phyloP scores from a whole-genome alignment of 768 basidiomycete species.

The Tricholoma bakamatsutake region DNA sequence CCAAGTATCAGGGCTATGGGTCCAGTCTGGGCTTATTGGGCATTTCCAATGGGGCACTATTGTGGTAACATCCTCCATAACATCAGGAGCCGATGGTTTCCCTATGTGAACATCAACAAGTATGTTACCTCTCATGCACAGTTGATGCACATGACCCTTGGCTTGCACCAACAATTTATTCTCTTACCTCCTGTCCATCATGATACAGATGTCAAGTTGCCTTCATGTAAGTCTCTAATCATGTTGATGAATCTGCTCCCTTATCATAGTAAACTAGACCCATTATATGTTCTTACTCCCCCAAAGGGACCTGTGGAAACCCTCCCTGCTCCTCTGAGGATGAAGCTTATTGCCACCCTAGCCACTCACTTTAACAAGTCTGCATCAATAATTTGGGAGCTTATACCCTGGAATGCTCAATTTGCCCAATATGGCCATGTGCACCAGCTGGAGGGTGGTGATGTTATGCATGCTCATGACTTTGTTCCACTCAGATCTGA shows the following conservation, averaged over 20 bases:
- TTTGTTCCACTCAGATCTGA: slow-evolving; percentile 12
- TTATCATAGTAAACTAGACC: neutral
- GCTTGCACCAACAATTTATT: slow-evolving; percentile 18
- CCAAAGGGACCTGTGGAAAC: neutral
- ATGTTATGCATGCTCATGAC: slow-evolving; percentile 18
- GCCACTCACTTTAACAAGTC: neutral
- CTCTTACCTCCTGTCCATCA: slow-evolving; percentile 5
- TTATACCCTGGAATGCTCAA: neutral
- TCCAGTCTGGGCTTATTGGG: no score
- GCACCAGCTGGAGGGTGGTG: slow-evolving; percentile 21
- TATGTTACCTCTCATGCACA: slow-evolving; percentile 24
- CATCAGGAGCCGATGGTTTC: slow-evolving; percentile 24
- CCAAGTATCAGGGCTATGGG: no score
- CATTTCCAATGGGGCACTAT: slow-evolving; percentile 32
- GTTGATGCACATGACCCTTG: slow-evolving; percentile 24
- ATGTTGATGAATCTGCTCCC: neutral
- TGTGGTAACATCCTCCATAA: slow-evolving; percentile 25
- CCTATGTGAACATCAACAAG: slow-evolving; percentile 25
- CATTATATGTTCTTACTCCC: neutral
- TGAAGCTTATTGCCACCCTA: neutral
- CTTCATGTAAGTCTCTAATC: slow-evolving; percentile 8
- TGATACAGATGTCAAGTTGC: slow-evolving; percentile 3
- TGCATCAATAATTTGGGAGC: neutral
- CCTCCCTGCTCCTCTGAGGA: neutral
- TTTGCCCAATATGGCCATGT: slow-evolving; percentile 23